These are phyloP conservation scores for Strobilomyces dryophilus DNA, from an alignment of 768 basidiomycete genomes.

Conservation along the genomic window DNA sequence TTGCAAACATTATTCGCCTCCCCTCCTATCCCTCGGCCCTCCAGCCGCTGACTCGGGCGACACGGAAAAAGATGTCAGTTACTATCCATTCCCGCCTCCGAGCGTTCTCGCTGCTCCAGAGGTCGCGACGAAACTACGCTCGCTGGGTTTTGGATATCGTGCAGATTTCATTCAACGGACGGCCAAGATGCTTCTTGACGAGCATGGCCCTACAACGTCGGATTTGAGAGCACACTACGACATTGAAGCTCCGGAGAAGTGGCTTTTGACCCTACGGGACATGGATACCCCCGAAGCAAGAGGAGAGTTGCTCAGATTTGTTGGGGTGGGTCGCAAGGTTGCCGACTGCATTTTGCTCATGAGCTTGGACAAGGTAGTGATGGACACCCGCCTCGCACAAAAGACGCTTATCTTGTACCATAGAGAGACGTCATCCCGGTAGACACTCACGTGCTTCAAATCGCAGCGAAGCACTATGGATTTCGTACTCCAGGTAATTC, in stretches of 20 bases:
- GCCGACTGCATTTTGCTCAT: slow-evolving; percentile 93
- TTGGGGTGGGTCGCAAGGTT: slow-evolving; percentile 94
- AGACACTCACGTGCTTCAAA: slow-evolving; percentile 93
- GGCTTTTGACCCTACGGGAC: slow-evolving; percentile 53
- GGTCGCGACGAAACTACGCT: slow-evolving; percentile 63
- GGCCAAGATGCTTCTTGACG: slow-evolving; percentile 68
- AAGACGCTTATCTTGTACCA: slow-evolving; percentile 3
- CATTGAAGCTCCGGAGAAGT: slow-evolving; percentile 52
- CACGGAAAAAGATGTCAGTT: slow-evolving; percentile 35
- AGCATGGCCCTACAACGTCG: slow-evolving; percentile 33
- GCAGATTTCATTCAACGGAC: slow-evolving; percentile 86
- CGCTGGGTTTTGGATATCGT: slow-evolving; percentile 93
- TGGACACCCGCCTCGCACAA: slow-evolving; percentile 1
- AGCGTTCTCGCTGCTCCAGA: slow-evolving; percentile 54
- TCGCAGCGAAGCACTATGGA: slow-evolving; percentile 76
- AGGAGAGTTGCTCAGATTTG: slow-evolving; percentile 70
- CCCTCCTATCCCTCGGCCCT: slow-evolving; percentile 50
- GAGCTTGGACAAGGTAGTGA: slow-evolving; percentile 80
- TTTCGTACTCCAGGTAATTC: slow-evolving; percentile 40
- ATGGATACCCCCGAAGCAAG: slow-evolving; percentile 56
- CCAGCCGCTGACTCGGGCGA: slow-evolving; percentile 29
- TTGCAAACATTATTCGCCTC: slow-evolving; percentile 70
- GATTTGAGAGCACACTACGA: neutral
- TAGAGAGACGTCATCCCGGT: slow-evolving; percentile 88
- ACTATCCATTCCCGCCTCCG: slow-evolving; percentile 85